Base-by-base conservation (phyloP, 164 flowering plant species). In the Magnolia sinica region DNA sequence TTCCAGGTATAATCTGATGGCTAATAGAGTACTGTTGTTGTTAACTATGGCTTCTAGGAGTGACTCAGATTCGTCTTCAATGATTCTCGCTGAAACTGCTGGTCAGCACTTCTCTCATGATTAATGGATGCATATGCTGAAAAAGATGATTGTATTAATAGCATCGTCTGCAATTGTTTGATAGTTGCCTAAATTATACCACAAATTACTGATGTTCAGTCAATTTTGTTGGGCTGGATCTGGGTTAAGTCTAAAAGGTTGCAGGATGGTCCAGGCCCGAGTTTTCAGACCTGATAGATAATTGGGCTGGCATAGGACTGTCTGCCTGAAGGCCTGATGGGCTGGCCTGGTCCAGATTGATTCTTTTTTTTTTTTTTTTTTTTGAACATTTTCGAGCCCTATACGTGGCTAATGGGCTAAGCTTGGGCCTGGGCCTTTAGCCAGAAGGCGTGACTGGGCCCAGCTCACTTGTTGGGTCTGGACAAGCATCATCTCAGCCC, bases 1-100 rank as follows among this genome's bases (percentile, higher is more conserved):
- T 49, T 80, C 73, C 90, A 96, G 99, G 89, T 96, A 96, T 77
- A 92, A 94, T 87, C 77, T 96, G 86, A 96, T 96, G 99, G 99
- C 99, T 64, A 96, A 96, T 81, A 87, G 98, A 79, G 90, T 92
- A 74, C 84, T 94, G 76, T 88, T 96, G 50, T 78, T 96, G 81
- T 82, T 96, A 85, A 96, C 95, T 68, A 90, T 92, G 92, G 91
- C 97, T 71, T 92, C 91, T 37, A 87, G 91, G 79, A 88, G 79
- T 82, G 87, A 89, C 74, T 87, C 95, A 50, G 80, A 81, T 84
- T 78, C 80, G 73, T 89, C 96, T 49, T 77, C 92, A 37, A 83
- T 84, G 77, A 83, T 92, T 74, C 79, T 89, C 67, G 87, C 84
- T 83, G 91, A 91, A 89, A 90, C 92, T 68, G 87, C 99, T 79